Evolutionary conservation across 805 yeast genomes (phyloP).

Genomic region (Starmerella tilneyi): DNA sequence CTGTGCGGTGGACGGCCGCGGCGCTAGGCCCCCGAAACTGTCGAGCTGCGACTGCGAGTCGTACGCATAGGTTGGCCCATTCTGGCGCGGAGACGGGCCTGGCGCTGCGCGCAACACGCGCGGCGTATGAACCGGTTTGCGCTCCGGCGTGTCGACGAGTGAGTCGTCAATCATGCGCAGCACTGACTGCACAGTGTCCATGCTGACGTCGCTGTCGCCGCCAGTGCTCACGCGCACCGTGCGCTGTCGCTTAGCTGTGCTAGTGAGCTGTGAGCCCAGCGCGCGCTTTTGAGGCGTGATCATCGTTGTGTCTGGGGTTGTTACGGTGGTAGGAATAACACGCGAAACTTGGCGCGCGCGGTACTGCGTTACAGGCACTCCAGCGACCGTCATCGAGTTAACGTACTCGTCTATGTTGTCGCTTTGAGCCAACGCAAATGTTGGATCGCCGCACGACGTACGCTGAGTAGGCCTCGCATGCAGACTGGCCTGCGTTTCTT

Average conservation of each 20-base stretch:
- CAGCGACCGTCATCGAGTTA: conserved; percentile 6
- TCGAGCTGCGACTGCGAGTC: conserved; percentile 9
- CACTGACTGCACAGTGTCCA: conserved; percentile 24
- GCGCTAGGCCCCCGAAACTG: conserved; percentile 11
- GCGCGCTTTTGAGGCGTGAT: conserved; percentile 15
- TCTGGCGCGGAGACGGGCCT: conserved; percentile 26
- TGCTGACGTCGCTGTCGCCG: conserved; percentile 18
- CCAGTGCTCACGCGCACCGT: conserved; percentile 1
- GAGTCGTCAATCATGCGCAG: conserved; percentile 33
- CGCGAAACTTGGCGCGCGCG: conserved; percentile 9
- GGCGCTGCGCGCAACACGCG: conserved; percentile 23
- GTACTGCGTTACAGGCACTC: conserved; percentile 11
- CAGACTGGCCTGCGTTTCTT: conserved; percentile 26
- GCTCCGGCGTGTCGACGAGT: conserved; percentile 31
- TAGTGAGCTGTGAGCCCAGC: conserved; percentile 10
- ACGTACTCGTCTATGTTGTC: conserved; percentile 11
- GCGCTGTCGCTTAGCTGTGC: conserved; percentile 19
- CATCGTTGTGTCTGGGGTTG: not conserved
- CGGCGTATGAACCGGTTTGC: conserved; percentile 15
- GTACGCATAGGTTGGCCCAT: conserved; percentile 23
- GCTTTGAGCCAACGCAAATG: conserved; percentile 7
- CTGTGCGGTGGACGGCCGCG: conserved; percentile 1
- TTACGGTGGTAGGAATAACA: not conserved
- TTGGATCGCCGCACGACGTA: conserved; percentile 18
- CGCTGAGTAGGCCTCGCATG: conserved; percentile 3